A percentile compares a stretch with the other conserved stretches of the same genome.
Conservation (phyloP, 2,329 filamentous ascomycete genomes). For the Epichloe sibirici region DNA sequence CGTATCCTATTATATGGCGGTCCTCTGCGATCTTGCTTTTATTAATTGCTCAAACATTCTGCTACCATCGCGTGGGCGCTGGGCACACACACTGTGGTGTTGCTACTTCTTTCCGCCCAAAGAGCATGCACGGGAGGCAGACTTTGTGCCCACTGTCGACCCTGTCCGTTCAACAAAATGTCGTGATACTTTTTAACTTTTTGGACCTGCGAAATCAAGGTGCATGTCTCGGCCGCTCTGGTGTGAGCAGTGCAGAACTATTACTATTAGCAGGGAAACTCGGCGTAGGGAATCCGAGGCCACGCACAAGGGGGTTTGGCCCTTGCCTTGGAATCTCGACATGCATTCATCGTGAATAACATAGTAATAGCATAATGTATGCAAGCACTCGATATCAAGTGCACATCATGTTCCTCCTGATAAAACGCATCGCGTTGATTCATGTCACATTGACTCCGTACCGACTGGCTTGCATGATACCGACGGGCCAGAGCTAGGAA, state of each 20-base stretch:
- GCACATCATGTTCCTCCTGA: background rate
- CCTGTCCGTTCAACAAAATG: too few species aligned
- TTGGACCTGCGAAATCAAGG: background rate
- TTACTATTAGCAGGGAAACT: background rate
- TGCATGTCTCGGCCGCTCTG: background rate
- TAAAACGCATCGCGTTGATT: background rate
- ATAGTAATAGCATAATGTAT: background rate
- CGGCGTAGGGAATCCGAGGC: background rate
- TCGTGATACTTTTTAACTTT: background rate
- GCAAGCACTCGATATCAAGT: background rate
- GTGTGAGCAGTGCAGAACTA: background rate
- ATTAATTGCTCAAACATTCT: too few species aligned
- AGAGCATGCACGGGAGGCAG: too few species aligned
- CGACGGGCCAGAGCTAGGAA: too few species aligned
- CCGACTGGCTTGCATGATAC: too few species aligned
- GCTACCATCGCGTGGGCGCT: too few species aligned
- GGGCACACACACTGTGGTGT: too few species aligned
- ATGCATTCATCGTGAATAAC: background rate
- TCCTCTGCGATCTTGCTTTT: background rate
- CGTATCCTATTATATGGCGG: too few species aligned
- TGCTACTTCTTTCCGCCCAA: too few species aligned
- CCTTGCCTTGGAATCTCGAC: background rate
- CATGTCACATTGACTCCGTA: too few species aligned
- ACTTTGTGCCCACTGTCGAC: too few species aligned
- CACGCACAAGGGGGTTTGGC: background rate